Evolutionary conservation across 306 rosid genomes (phyloP), one percentile per base, ranked within the genome.

Genomic region (Dicorynia guianensis): DNA sequence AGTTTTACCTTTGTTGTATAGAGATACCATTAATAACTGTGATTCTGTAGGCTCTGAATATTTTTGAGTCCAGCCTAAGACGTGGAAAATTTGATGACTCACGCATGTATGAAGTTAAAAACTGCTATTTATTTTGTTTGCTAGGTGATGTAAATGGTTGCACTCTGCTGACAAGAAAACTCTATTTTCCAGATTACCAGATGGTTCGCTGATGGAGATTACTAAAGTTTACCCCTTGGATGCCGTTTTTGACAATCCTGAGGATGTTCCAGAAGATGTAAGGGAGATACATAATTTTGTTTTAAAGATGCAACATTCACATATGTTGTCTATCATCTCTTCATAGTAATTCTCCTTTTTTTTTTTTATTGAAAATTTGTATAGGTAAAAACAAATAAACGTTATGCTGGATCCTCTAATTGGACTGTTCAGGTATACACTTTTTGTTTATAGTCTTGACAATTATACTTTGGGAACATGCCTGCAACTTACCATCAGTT

Each of bases 211-310:
- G 60, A 92, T 95, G 96, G 91, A 94, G 83, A 92, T 94, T 60
- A 77, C 96, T 53, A 94, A 94, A 85, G 85, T 94, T 71, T 94
- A 94, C 83, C 97, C 98, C 46, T 85, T 94, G 67, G 98, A 95
- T 79, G 98, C 97, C 65, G 96, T 95, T 79, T 95, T 85, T 79
- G 98, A 95, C 89, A 92, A 78, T 81, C 90, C n/a, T 4, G 96
- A 90, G 40, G 99, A 95, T 74, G 97, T 90, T 40, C 98, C 97
- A 35, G 98, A 92, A 76, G 97, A 95, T 82, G 99, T 95, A 87
- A 88, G 62, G 43, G 77, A 73, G 79, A 82, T 69, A 15, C 61
- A 9, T 30, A 35, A 52, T 71, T 60, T 20, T 4, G 12, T 82
- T 17, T 44, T 20, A 53, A 46, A 50, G 73, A 13, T 69, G 88